Evolutionary conservation across 2,329 filamentous ascomycete genomes (phyloP), one percentile per base, ranked within the genome.

Genomic region (Colletotrichum aenigma): DNA sequence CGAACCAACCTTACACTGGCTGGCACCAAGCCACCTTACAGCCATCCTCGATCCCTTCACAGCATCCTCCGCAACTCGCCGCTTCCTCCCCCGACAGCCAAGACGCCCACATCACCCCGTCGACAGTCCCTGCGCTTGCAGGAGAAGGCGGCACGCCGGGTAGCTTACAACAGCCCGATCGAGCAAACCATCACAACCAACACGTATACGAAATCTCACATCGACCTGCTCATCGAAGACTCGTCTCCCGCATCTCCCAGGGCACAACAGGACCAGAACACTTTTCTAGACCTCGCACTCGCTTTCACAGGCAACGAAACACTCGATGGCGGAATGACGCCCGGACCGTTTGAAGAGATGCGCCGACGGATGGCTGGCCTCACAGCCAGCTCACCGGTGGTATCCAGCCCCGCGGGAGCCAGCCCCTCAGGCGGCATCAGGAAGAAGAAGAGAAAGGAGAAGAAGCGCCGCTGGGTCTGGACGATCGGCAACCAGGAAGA

Each of bases 61-160:
- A 93, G 91, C 82, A 93, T 93, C 79, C 87, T 93, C 26, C 89
- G 91, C 69, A 93, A 93, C 85, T 93, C 92, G 6, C 92, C 92
- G 21, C 85, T 93, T 8, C 90, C 91, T 24, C 89, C 90, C 1
- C 82, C 85, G 4, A 89, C 84, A 24, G 86, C 89, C 4, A 84
- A 85, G 36, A 88, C 89, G 10, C 89, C 90, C 2, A 83, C 86
- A 7, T 91, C 91, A 1, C 88, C 90, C 3, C 86, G 87, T 73
- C 86, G 90, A 48, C 87, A 89, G 76, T 92, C 91, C 2, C 83
- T 87, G 32, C 88, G 90, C 15, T 82, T 92, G 18, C 87, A 89
- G 58, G 89, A 91, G 78, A 89, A 88, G 78, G 88, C 88, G 2
- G 86, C 88, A 15, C 88, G 89, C 75, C 88, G 88, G 66, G 92